These are phyloP conservation scores for Aspergillus felis DNA, from an alignment of 2,329 filamentous ascomycete species.

Conservation along the genomic window DNA sequence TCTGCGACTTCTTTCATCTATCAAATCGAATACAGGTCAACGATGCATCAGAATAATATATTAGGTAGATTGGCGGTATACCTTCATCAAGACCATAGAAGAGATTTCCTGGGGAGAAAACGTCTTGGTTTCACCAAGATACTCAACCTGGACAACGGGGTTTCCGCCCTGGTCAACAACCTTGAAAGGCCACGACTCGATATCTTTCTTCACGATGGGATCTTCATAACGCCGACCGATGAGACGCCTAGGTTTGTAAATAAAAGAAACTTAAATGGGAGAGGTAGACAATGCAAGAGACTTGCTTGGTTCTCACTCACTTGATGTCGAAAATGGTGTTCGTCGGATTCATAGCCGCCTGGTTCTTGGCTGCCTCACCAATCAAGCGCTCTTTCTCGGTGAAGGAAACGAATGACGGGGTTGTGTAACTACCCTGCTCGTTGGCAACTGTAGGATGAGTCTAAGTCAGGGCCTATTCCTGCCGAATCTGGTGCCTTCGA, in stretches of 20 bases:
- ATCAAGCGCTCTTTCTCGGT: constrained; percentile 98
- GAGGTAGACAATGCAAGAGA: background rate
- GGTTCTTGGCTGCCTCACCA: constrained; percentile 99
- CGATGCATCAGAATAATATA: constrained; percentile 9
- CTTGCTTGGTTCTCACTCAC: constrained; percentile 49
- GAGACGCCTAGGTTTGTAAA: constrained; percentile 65
- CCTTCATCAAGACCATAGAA: constrained; percentile 97
- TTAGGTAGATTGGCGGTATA: constrained; percentile 41
- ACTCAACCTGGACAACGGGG: constrained; percentile 92
- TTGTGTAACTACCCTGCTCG: constrained; percentile 99
- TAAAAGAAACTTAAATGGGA: constrained; percentile 5
- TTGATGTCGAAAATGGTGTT: constrained; percentile 99
- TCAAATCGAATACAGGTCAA: constrained; percentile 12
- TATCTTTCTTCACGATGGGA: constrained; percentile 96
- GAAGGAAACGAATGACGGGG: constrained; percentile 98
- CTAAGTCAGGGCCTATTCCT: background rate
- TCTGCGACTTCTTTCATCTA: constrained; percentile 99
- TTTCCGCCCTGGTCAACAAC: constrained; percentile 83
- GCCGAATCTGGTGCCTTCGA: background rate
- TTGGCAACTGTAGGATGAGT: constrained; percentile 68
- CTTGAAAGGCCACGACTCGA: constrained; percentile 99
- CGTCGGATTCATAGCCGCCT: constrained; percentile 97
- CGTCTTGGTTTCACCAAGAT: constrained; percentile 88
- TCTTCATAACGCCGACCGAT: constrained; percentile 96
- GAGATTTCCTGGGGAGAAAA: constrained; percentile 99